Base-by-base conservation (phyloP, 169 alveolate genomes). In the Eimeria necatrix region DNA sequence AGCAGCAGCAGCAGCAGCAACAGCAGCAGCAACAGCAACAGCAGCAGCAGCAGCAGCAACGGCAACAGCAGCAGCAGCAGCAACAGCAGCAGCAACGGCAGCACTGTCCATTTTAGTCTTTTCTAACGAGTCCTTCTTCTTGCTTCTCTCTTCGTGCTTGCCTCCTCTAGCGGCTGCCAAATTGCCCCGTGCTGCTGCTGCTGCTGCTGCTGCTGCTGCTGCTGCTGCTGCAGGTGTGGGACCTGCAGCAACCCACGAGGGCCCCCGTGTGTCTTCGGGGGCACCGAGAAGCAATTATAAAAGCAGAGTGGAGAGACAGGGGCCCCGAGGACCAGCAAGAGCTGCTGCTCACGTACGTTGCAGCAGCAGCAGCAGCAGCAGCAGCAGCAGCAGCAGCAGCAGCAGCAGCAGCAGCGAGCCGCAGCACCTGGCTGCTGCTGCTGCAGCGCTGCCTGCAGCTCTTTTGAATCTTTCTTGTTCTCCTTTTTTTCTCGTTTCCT, bases 291-390 rank as follows among this genome's bases (percentile, higher is more conserved):
- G 71, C 93, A 3, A 68, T 86, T 70, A 64, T 86, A 7, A 86
- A 86, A 51, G 93, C 93, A 22, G 93, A 86, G 52, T 86, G 93
- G 93, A 61, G 93, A 48, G 49, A 86, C 10, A 84, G 93, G 20
- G 93, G 93, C 20, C 93, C 83, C 3, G 46, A 86, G 51, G 93
- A 86, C 22, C 20, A 26, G 20, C 56, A 41, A 7, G 32, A 49
- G 32, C 49, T 86, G 52, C 93, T 86, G 20, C 14, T 86, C 71
- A 86, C 93, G 93, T 86, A 46, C 18, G 78, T 16, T 6, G 78
- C n/a, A 14, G 12, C 78, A 14, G 0, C 41, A 1, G 14, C 78
- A 8, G 46, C 78, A 2, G n/a, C 12, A 22, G 78, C 26, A 8
- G 8, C 64, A n/a, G n/a, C n/a, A n/a, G n/a, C n/a, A n/a, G n/a